Evolutionary conservation across 345 rosid species (phyloP), one percentile per base, ranked within the genome.

Genomic region (Firmiana major): DNA sequence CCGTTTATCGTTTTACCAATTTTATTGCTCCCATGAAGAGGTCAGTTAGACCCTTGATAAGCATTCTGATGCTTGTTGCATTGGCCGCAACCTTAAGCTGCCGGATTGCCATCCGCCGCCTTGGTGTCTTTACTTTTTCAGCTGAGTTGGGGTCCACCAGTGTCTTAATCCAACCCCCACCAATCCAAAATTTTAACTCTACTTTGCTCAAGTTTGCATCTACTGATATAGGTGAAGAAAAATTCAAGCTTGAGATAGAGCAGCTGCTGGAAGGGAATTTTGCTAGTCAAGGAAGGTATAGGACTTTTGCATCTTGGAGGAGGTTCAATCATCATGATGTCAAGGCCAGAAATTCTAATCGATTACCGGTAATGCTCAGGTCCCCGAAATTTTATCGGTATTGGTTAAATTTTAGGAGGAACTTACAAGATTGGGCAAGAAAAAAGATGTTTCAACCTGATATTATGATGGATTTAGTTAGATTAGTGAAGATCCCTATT

Each of bases 201-300:
- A 90, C 95, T 26, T 49, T 93, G 78, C 93, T 95, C 54, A 82
- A 84, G 46, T 89, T 83, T 80, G 97, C 99, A 17, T 85, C 91
- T 76, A 74, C 82, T 78, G 92, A 93, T 72, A 53, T 87, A 15
- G 93, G 88, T 10, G 99, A 90, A 40, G 83, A 79, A n/a, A 77
- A 85, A 63, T 53, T 86, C 45, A 89, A 84, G 80, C 86, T 82
- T 46, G 94, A 93, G 22, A 89, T 90, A 7, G 87, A 89, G 81
- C 81, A 84, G 71, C 76, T 95, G 7, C 80, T 94, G 6, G 91
- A 91, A 19, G 96, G 86, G 13, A 84, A 77, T 70, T 84, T 90
- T 60, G 86, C 77, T 45, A 85, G 90, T 79, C 85, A 67, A 31
- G 84, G 87, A 6, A 75, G 85, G 75, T 77, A 87, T 60, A 87